Evolutionary conservation across 164 flowering plant genomes (phyloP).

Genomic region (Nymphaea colorata): DNA sequence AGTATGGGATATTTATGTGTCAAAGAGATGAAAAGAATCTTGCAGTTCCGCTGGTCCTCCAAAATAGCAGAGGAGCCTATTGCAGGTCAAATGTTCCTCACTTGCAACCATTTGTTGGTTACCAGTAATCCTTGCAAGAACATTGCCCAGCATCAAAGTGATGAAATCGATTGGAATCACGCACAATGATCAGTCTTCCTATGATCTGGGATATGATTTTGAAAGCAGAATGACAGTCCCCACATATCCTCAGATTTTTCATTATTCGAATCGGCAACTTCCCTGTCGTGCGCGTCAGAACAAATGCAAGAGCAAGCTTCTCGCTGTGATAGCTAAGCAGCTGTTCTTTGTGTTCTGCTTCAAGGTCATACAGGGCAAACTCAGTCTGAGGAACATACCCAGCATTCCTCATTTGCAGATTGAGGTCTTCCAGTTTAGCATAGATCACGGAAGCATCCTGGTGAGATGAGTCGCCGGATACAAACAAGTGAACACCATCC

Average conservation of each 20-base stretch:
- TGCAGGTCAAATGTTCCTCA: too few species aligned
- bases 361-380: conserved; percentile 70
- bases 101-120: background rate
- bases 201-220: conserved; percentile 54
- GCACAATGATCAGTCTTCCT: conserved; percentile 41
- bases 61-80: too few species aligned
- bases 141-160: conserved; percentile 77
- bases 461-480: conserved; percentile 74
- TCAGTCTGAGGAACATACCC: conserved; percentile 69
- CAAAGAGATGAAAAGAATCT: too few species aligned
- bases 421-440: conserved; percentile 48
- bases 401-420: conserved; percentile 46
- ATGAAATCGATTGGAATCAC: conserved; percentile 85
- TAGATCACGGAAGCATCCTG: conserved; percentile 54
- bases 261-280: conserved; percentile 63
- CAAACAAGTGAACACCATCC: conserved; percentile 81
- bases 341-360: conserved; percentile 74
- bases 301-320: conserved; percentile 82
- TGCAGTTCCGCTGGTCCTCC: too few species aligned
- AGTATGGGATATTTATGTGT: too few species aligned
- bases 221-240: conserved; percentile 81
- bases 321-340: conserved; percentile 74
- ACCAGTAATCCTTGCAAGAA: conserved; percentile 84
- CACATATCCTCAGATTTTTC: conserved; percentile 86
- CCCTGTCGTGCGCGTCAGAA: conserved; percentile 42